Percentiles rank a stretch among this genome's conserved stretches.
Evolutionary conservation across 2,329 filamentous ascomycete genomes (phyloP).

Genomic region (Lasiodiplodia theobromae): DNA sequence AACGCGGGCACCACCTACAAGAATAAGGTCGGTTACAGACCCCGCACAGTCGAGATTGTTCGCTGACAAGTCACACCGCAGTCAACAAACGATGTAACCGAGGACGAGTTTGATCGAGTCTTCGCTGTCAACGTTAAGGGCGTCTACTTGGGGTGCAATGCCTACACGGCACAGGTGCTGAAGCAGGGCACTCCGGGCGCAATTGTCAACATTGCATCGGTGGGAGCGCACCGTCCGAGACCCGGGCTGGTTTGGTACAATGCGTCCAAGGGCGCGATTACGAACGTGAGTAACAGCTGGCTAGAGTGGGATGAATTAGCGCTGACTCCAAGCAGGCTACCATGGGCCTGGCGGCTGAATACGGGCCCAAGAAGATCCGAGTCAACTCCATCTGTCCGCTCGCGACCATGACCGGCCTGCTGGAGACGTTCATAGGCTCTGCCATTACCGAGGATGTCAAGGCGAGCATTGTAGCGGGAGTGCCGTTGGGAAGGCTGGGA

Average conservation of each 20-base stretch:
- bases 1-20: conserved; percentile 67
- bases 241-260: conserved; percentile 74
- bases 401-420: conserved; percentile 71
- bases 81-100: conserved; percentile 68
- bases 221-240: conserved; percentile 67
- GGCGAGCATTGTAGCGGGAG: conserved; percentile 60
- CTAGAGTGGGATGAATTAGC: background rate
- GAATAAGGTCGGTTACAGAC: conserved; percentile 38
- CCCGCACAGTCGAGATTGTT: background rate
- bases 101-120: conserved; percentile 70
- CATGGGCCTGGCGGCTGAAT: conserved; percentile 75
- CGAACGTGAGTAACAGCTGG: conserved; percentile 54
- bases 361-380: conserved; percentile 73
- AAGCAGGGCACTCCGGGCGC: conserved; percentile 63
- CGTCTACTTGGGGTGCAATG: conserved; percentile 66
- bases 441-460: conserved; percentile 65
- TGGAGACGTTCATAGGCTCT: conserved; percentile 65
- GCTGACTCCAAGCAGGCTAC: conserved; percentile 52
- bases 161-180: conserved; percentile 68
- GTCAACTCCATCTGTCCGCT: conserved; percentile 77
- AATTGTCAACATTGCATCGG: conserved; percentile 72
- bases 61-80: conserved; percentile 25
- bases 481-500: conserved; percentile 66
- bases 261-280: conserved; percentile 70
- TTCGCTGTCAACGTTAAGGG: conserved; percentile 74